phyloP scores from a whole-genome alignment of 805 yeast genomes.

The Candida arabinofermentans region DNA sequence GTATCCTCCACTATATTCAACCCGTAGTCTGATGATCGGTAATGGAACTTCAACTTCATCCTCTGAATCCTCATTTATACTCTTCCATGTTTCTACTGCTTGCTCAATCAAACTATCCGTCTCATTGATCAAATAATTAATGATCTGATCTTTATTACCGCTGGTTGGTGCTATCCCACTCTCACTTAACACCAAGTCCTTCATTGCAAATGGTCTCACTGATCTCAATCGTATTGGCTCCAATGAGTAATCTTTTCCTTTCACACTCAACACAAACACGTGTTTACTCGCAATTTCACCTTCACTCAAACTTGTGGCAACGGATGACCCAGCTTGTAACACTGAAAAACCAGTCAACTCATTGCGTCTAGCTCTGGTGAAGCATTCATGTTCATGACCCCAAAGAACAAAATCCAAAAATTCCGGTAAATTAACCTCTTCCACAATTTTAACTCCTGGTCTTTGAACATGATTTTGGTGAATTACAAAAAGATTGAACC shows the following conservation, averaged over 20 bases:
- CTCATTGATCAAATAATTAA: slow-evolving; percentile 52
- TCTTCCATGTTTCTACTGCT: slow-evolving; percentile 50
- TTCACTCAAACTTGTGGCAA: slow-evolving; percentile 84
- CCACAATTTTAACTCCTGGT: slow-evolving; percentile 75
- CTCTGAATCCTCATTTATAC: slow-evolving; percentile 26
- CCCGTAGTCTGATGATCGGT: slow-evolving; percentile 78
- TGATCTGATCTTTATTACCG: slow-evolving; percentile 56
- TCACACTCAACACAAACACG: slow-evolving; percentile 66
- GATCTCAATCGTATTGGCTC: slow-evolving; percentile 64
- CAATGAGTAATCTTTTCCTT: slow-evolving; percentile 50
- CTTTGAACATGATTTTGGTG: slow-evolving; percentile 91
- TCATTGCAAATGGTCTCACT: slow-evolving; percentile 79
- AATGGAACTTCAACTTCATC: slow-evolving; percentile 49
- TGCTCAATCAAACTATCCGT: slow-evolving; percentile 64
- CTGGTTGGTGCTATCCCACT: slow-evolving; percentile 57
- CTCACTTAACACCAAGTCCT: slow-evolving; percentile 52
- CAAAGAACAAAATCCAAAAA: slow-evolving; percentile 82
- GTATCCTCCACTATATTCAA: slow-evolving; percentile 86
- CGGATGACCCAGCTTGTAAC: slow-evolving; percentile 89
- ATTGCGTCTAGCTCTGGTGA: slow-evolving; percentile 62
- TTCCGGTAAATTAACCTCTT: slow-evolving; percentile 77
- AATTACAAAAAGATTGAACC: slow-evolving; percentile 83
- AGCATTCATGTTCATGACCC: slow-evolving; percentile 98
- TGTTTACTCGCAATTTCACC: slow-evolving; percentile 77
- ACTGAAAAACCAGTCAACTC: slow-evolving; percentile 65